phyloP scores from a whole-genome alignment of 176 grass and related monocot genomes.

The Triticum monococcum region DNA sequence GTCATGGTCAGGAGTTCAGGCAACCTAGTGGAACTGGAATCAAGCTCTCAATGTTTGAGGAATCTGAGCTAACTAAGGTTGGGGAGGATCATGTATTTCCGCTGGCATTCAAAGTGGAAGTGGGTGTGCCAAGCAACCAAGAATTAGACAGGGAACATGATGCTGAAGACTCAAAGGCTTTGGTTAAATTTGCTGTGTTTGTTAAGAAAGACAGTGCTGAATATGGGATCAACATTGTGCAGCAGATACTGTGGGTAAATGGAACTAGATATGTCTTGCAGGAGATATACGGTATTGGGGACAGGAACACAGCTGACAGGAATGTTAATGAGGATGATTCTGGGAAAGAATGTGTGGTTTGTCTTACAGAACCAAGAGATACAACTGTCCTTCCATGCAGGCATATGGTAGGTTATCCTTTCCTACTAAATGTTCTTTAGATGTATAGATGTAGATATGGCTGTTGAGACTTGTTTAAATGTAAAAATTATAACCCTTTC shows the following conservation, averaged over 20 bases:
- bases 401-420: conserved; percentile 58
- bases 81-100: conserved; percentile 51
- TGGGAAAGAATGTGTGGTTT: conserved; percentile 73
- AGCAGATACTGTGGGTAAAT: conserved; percentile 64
- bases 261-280: conserved; percentile 61
- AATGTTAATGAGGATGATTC: conserved; percentile 45
- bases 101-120: conserved; percentile 55
- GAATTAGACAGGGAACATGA: conserved; percentile 24
- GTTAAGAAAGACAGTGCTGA: conserved; percentile 44
- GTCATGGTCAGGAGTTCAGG: conserved; percentile 51
- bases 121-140: conserved; percentile 45
- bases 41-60: conserved; percentile 50
- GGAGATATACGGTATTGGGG: conserved; percentile 63
- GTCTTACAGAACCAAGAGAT: conserved; percentile 63
- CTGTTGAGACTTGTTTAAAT: not conserved
- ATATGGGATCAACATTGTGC: conserved; percentile 37
- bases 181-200: conserved; percentile 59
- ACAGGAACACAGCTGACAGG: conserved; percentile 37
- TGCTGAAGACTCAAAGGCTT: conserved; percentile 31
- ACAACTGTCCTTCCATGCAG: conserved; percentile 64
- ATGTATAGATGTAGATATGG: not conserved
- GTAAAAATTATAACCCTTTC: not conserved
- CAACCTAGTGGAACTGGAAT: conserved; percentile 71
- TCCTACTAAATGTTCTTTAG: not conserved
- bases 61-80: conserved; percentile 43